A percentile compares a stretch with the other conserved stretches of the same genome.
Conservation (phyloP, 805 yeast genomes). For the Cyberlindnera mrakii region DNA sequence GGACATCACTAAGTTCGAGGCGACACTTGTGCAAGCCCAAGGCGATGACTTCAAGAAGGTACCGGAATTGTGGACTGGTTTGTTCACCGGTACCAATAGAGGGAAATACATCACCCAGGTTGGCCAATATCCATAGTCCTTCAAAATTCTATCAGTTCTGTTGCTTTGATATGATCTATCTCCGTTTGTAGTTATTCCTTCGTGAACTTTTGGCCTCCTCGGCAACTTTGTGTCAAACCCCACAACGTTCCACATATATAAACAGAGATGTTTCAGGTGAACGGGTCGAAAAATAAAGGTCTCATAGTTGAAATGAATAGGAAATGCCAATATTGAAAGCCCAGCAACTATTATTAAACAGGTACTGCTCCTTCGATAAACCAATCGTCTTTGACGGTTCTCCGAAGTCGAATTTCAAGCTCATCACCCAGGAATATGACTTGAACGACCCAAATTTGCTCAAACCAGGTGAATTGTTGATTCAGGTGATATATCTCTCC, state of each 20-base stretch:
- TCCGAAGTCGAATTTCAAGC: slow-evolving; percentile 26
- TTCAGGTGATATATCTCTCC: slow-evolving; percentile 41
- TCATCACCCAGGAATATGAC: slow-evolving; percentile 17
- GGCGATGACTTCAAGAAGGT: slow-evolving; percentile 37
- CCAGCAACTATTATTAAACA: slow-evolving; percentile 27
- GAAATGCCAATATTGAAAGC: slow-evolving; percentile 12
- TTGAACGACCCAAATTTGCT: slow-evolving; percentile 18
- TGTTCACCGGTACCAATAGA: slow-evolving; percentile 39
- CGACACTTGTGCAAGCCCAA: slow-evolving; percentile 34
- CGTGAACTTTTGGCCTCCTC: too few species aligned
- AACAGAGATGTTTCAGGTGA: too few species aligned
- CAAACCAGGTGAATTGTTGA: slow-evolving; percentile 34
- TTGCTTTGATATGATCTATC: neutral
- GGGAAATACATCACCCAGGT: slow-evolving; percentile 47
- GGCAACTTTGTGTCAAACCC: too few species aligned
- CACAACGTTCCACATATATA: too few species aligned
- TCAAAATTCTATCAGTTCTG: too few species aligned
- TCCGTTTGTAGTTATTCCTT: too few species aligned
- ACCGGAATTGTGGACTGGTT: slow-evolving; percentile 41
- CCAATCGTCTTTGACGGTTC: slow-evolving; percentile 23
- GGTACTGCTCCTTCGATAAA: slow-evolving; percentile 19
- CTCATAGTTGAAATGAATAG: too few species aligned
- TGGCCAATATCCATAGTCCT: slow-evolving; percentile 5
- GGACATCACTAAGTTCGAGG: slow-evolving; percentile 28
- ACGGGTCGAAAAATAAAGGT: too few species aligned